These are phyloP conservation scores for Glaciozyma martinii DNA, from an alignment of 768 basidiomycete species.

Conservation along the genomic window DNA sequence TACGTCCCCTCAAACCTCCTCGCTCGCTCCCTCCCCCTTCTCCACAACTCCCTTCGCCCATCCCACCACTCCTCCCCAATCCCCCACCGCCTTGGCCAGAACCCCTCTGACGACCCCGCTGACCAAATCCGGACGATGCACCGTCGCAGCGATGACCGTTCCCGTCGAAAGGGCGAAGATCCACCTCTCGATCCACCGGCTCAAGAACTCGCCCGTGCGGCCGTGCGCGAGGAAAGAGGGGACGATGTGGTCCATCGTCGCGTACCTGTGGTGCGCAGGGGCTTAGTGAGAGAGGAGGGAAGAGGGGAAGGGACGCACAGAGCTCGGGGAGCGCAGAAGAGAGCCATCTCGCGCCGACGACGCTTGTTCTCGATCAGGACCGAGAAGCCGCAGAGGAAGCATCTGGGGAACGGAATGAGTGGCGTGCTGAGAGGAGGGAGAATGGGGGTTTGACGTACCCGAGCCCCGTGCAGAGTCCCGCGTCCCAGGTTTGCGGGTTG, in stretches of 20 bases:
- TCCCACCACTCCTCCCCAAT: conserved; percentile 10
- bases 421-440: not conserved
- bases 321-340: conserved; percentile 30
- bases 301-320: conserved; percentile 11
- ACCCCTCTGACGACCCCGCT: conserved; percentile 26
- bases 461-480: conserved; percentile 18
- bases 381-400: conserved; percentile 8
- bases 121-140: conserved; percentile 28
- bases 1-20: no score
- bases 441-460: conserved; percentile 14
- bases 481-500: conserved; percentile 17
- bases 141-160: conserved; percentile 20
- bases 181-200: conserved; percentile 4
- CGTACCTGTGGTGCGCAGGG: conserved; percentile 10
- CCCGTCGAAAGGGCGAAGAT: conserved; percentile 13
- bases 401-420: not conserved
- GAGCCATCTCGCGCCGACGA: conserved; percentile 30
- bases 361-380: conserved; percentile 33
- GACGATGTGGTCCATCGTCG: conserved; percentile 24
- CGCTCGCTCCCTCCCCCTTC: no score
- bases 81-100: conserved; percentile 8
- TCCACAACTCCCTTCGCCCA: not conserved
- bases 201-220: conserved; percentile 2
- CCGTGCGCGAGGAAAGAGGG: conserved; percentile 12
- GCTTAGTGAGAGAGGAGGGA: not conserved